These are phyloP conservation scores for Pochonia chlamydosporia DNA, from an alignment of 2,329 filamentous ascomycete genomes.

Conservation along the genomic window DNA sequence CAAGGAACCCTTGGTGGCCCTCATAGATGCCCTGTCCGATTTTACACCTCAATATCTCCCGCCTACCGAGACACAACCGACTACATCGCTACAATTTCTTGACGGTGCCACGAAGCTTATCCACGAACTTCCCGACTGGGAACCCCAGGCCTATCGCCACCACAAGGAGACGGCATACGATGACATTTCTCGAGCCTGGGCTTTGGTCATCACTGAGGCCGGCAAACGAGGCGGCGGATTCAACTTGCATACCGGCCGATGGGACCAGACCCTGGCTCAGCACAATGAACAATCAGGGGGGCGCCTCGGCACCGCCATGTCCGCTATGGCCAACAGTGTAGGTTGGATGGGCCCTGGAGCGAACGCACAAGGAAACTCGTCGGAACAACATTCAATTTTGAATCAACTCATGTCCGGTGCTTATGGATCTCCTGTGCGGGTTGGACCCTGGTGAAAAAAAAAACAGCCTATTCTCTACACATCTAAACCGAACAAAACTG, in stretches of 20 bases:
- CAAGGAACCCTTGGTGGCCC: slow-evolving; percentile 68
- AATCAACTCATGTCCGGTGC: slow-evolving; percentile 57
- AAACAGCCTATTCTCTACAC: background rate
- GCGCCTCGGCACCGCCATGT: slow-evolving; percentile 72
- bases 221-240: slow-evolving; percentile 89
- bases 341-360: slow-evolving; percentile 64
- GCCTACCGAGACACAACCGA: slow-evolving; percentile 80
- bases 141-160: slow-evolving; percentile 78
- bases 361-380: slow-evolving; percentile 16
- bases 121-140: slow-evolving; percentile 86
- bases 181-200: slow-evolving; percentile 91
- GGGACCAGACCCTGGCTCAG: slow-evolving; percentile 81
- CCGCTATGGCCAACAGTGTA: slow-evolving; percentile 66
- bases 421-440: slow-evolving; percentile 54
- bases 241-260: slow-evolving; percentile 79
- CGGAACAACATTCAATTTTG: slow-evolving; percentile 51
- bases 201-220: slow-evolving; percentile 82
- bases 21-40: slow-evolving; percentile 86
- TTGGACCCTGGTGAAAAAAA: slow-evolving; percentile 49
- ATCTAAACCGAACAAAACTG: background rate
- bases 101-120: slow-evolving; percentile 87
- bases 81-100: slow-evolving; percentile 77
- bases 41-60: slow-evolving; percentile 95
- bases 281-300: slow-evolving; percentile 86
- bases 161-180: slow-evolving; percentile 96